Percentiles rank a stretch among this genome's conserved stretches.
Conservation (phyloP, 495 filamentous ascomycete species). For the Rostrohypoxylon terebratum region DNA sequence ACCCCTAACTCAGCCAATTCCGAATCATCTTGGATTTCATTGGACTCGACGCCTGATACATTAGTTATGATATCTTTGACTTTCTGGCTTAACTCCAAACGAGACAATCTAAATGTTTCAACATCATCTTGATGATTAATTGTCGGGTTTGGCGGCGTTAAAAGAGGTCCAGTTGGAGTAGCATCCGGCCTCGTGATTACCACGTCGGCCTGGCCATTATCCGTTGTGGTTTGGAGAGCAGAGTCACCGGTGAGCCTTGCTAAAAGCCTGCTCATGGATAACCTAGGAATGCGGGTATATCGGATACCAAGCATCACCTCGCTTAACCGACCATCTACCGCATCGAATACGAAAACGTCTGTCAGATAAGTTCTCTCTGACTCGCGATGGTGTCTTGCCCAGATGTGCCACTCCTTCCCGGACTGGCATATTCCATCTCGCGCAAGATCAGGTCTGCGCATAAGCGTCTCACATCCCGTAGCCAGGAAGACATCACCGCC, state of each 20-base stretch:
- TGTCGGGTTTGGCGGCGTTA: not conserved
- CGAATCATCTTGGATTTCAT: conserved; percentile 55
- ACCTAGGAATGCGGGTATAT: conserved; percentile 56
- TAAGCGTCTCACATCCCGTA: not conserved
- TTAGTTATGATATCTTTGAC: conserved; percentile 46
- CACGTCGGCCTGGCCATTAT: not conserved
- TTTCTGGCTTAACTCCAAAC: conserved; percentile 38
- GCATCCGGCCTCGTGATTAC: not conserved
- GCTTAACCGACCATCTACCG: conserved; percentile 49
- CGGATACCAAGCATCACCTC: conserved; percentile 64
- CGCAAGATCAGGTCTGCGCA: not conserved
- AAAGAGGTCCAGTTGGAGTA: not conserved
- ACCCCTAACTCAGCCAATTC: conserved; percentile 64
- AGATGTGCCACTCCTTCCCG: conserved; percentile 56
- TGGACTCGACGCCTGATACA: conserved; percentile 58
- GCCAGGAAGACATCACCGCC: conserved; percentile 3
- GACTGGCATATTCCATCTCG: not conserved
- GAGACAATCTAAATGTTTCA: not conserved
- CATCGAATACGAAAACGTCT: conserved; percentile 65
- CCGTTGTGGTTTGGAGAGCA: not conserved
- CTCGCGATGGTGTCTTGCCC: conserved; percentile 50
- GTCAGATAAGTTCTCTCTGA: conserved; percentile 53
- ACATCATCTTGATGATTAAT: not conserved
- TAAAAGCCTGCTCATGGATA: conserved; percentile 51
- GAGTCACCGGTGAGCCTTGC: conserved; percentile 5